phyloP scores from a whole-genome alignment of 495 filamentous ascomycete genomes.

The Neurospora sublineolata region DNA sequence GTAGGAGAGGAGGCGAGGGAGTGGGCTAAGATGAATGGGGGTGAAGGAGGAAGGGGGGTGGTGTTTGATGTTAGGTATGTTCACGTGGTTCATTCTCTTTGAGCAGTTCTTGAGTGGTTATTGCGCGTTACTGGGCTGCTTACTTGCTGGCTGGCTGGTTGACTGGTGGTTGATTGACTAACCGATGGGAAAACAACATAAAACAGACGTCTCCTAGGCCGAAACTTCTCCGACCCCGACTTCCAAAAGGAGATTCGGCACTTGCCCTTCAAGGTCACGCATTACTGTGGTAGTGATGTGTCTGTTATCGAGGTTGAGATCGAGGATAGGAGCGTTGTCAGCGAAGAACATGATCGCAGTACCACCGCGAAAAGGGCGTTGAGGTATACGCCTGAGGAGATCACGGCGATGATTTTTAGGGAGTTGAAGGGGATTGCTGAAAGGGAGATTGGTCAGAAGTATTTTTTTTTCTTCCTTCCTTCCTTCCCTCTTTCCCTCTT shows the following conservation, averaged over 20 bases:
- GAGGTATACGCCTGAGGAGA: constrained; percentile 69
- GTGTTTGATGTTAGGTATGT: background rate
- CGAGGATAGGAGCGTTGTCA: constrained; percentile 28
- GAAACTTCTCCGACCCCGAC: constrained; percentile 70
- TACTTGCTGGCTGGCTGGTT: too few species aligned
- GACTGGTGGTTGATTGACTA: too few species aligned
- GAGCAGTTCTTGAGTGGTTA: constrained; percentile 37
- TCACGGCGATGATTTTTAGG: constrained; percentile 71
- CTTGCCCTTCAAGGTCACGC: constrained; percentile 73
- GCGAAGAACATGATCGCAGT: too few species aligned
- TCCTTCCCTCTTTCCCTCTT: background rate
- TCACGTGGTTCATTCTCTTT: background rate
- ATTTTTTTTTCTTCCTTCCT: background rate
- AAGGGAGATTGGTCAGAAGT: constrained; percentile 69
- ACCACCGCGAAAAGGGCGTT: background rate
- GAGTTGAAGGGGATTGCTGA: constrained; percentile 97
- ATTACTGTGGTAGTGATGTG: constrained; percentile 36
- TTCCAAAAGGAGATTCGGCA: constrained; percentile 70
- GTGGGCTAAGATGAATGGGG: background rate
- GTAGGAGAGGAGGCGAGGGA: background rate
- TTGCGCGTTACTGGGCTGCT: too few species aligned
- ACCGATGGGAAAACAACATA: too few species aligned
- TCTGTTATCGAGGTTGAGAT: constrained; percentile 69
- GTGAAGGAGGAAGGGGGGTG: background rate
- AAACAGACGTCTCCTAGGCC: constrained; percentile 82